Base-by-base conservation (phyloP, 1,284 basidiomycete species). In the Quambalaria eucalypti region DNA sequence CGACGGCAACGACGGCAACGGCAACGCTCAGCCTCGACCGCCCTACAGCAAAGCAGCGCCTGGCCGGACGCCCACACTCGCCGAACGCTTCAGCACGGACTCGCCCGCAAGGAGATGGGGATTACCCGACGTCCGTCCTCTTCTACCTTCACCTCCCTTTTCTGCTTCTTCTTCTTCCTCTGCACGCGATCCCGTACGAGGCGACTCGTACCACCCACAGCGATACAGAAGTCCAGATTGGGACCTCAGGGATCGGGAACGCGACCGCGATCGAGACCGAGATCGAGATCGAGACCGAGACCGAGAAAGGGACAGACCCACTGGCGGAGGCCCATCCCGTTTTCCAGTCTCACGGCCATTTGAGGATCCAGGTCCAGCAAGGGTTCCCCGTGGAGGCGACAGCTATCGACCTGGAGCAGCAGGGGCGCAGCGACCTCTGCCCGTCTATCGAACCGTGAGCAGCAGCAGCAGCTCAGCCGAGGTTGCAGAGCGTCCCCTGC, bases 191-290 rank as follows among this genome's bases (percentile, higher is more conserved):
- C 36, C 16, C 21, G 16, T 39, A 14, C 50, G 53, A 12, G 55
- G 51, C 39, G 52, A 60, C 1, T 62, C 62, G 12, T 44, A 54
- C 29, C 60, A 64, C 28, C 47, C 62, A 28, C 60, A 67, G 8
- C 33, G 62, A 26, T 60, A 65, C 9, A 56, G 65, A 36, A 57
- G 59, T 2, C 26, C 54, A 28, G 65, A 67, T 4, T 29, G 65
- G 28, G 57, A 39, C 21, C 36, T 39, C 36, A 53, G 53, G 16
- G 55, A 52, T 38, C 55, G 62, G 1, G 64, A 65, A 10, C 44
- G 55, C 29, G 62, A 64, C 28, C 47, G 65, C 23, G 62, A 67
- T 4, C 33, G 62, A 26, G 62, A 65, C 9, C 54, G 65, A 36
- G 59, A 62, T 2, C 26, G 57, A 28, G 65, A 67, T 4, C 33